Evolutionary conservation across 257 asterid genomes (phyloP).

Genomic region (Solanum habrochaites): DNA sequence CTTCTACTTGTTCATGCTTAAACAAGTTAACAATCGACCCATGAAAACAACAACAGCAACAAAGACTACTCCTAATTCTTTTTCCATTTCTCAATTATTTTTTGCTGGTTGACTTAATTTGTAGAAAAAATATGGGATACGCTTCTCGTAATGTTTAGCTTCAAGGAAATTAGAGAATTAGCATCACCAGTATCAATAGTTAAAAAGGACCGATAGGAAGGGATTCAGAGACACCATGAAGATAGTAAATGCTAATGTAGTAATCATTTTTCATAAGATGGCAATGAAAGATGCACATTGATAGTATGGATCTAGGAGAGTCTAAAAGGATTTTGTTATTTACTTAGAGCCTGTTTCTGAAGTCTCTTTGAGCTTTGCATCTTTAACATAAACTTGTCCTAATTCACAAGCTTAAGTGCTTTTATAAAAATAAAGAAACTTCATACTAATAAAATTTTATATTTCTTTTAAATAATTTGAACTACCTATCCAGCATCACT

Average conservation of each 20-base stretch:
- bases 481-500: background rate
- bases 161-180: background rate
- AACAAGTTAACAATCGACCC: background rate
- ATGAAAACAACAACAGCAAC: background rate
- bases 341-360: background rate
- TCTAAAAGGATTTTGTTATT: background rate
- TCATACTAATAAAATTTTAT: background rate
- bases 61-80: background rate
- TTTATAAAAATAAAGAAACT: background rate
- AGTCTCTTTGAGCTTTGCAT: background rate
- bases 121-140: background rate
- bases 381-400: background rate
- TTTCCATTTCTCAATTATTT: background rate
- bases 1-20: background rate
- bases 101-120: background rate
- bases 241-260: background rate
- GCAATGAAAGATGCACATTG: background rate
- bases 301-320: background rate
- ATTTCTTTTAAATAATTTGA: background rate
- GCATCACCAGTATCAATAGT: background rate
- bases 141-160: background rate
- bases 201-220: background rate
- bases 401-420: background rate
- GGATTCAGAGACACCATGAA: background rate
- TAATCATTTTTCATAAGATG: background rate